Percentiles rank a stretch among this genome's conserved stretches.
Conservation (phyloP, 371 early-diverging fungal species). For the Amoeboaphelidium protococcarum region DNA sequence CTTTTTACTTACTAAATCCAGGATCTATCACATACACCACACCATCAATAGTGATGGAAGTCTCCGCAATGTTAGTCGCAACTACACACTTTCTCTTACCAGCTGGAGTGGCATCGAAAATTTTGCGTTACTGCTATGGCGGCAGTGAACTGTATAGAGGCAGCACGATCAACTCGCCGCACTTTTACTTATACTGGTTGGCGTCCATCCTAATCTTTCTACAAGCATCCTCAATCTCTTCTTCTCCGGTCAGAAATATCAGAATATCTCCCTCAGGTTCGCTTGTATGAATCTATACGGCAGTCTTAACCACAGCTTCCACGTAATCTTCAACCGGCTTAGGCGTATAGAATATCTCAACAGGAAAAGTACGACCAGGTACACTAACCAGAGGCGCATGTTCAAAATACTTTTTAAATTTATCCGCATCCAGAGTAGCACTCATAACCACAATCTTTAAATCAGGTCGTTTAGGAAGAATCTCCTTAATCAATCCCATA, state of each 20-base stretch:
- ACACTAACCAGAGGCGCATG: conserved; percentile 24
- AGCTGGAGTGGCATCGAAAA: conserved; percentile 65
- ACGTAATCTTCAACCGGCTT: conserved; percentile 66
- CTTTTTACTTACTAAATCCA: conserved; percentile 88
- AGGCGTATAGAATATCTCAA: conserved; percentile 65
- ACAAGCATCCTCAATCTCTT: conserved; percentile 77
- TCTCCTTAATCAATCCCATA: conserved; percentile 75
- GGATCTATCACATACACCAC: conserved; percentile 94
- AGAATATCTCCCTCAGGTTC: conserved; percentile 71
- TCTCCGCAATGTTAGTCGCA: conserved; percentile 95
- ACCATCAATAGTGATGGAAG: conserved; percentile 91
- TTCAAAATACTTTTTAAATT: conserved; percentile 65
- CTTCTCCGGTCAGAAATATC: conserved; percentile 73
- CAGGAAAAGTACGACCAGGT: conserved; percentile 70
- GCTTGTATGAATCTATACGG: conserved; percentile 50
- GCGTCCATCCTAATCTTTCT: conserved; percentile 37
- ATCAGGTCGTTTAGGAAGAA: conserved; percentile 32
- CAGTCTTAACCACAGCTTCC: conserved; percentile 54
- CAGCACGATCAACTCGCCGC: conserved; percentile 39
- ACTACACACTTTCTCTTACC: conserved; percentile 73
- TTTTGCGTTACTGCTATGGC: conserved; percentile 63
- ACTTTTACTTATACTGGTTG: conserved; percentile 11
- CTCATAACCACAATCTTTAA: conserved; percentile 69
- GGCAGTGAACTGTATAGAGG: conserved; percentile 83
- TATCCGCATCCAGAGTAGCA: conserved; percentile 67